Base-by-base conservation (phyloP, 352 stramenopile species). In the Phytophthora sojae region DNA sequence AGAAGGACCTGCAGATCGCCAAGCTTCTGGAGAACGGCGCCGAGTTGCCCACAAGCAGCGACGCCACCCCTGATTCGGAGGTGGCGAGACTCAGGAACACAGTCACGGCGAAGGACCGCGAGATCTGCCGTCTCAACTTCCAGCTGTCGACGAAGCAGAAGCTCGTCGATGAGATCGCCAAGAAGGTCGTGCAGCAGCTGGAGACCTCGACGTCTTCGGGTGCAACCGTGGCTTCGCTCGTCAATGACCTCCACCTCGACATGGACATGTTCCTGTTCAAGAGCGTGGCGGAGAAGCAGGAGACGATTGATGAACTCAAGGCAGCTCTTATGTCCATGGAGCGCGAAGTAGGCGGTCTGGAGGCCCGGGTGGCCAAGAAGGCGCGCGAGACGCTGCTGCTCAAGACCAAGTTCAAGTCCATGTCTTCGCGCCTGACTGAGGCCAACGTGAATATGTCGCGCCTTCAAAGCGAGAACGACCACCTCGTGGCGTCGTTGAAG, bases 121-220 rank as follows among this genome's bases (percentile, higher is more conserved):
- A 95, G 70, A 93, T 95, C 39, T 95, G 87, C 70, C 78, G 84
- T 51, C 66, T 95, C 9, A 90, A 95, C 47, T 85, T 92, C 75
- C 80, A 93, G 63, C 57, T 95, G 62, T 92, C 85, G 32, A 92
- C 84, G 19, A 92, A 95, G 69, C 89, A 91, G 73, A 92, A 89
- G 61, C 77, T 95, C 4, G 75, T 93, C 15, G 84, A 92, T 15
- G 85, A 95, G 60, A 88, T 95, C 47, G 83, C 82, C 21, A 82
- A 83, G 49, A 83, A 83, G 57, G 85, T 92, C 45, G 71, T 76
- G 29, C 69, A 91, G 62, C 81, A 91, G 42, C 66, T 92, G 49
- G 76, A 86, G 51, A 71, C 68, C 6, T 74, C 57, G 3, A 37
- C 47, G 15, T 66, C 55, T n/a, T 67, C 73, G 47, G n/a, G 56